Conservation (phyloP, 2,329 filamentous ascomycete species). For the Stagonosporopsis chrysanthemi region DNA sequence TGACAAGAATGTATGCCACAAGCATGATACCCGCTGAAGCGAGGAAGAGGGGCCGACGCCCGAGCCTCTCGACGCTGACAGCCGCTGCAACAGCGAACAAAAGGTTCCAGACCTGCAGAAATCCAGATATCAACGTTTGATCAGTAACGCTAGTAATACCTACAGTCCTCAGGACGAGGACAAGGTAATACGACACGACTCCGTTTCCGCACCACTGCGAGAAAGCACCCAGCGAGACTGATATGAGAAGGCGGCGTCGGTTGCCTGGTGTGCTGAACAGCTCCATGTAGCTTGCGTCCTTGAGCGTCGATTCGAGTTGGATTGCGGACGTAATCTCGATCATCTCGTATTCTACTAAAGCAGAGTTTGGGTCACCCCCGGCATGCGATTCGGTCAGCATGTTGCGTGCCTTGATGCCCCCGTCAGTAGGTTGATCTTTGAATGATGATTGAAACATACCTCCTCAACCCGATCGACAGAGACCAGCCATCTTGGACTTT, state of each 20-base stretch:
- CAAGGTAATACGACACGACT: slow-evolving; percentile 49
- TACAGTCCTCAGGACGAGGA: slow-evolving; percentile 47
- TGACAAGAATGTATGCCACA: slow-evolving; percentile 52
- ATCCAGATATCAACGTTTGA: slow-evolving; percentile 48
- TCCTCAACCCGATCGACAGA: slow-evolving; percentile 56
- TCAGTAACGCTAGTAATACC: slow-evolving; percentile 45
- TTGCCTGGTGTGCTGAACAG: slow-evolving; percentile 43
- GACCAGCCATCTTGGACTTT: slow-evolving; percentile 56
- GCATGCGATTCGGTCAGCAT: slow-evolving; percentile 19
- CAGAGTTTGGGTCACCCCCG: slow-evolving; percentile 30
- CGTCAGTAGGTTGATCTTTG: not conserved
- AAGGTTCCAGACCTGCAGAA: slow-evolving; percentile 53
- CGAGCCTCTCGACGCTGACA: slow-evolving; percentile 52
- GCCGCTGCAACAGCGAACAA: slow-evolving; percentile 46
- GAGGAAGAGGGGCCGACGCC: slow-evolving; percentile 55
- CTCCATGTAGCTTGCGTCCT: slow-evolving; percentile 13
- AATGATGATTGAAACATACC: not conserved
- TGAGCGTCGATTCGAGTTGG: slow-evolving; percentile 21
- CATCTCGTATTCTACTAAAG: slow-evolving; percentile 20
- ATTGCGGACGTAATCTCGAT: slow-evolving; percentile 20
- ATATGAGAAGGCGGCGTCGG: slow-evolving; percentile 50
- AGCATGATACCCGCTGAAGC: slow-evolving; percentile 54
- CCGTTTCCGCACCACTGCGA: slow-evolving; percentile 52
- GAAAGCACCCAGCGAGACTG: slow-evolving; percentile 45
- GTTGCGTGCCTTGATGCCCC: not conserved